These are phyloP conservation scores for Pestalotiopsis fici DNA, from an alignment of 2,329 filamentous ascomycete genomes.

Conservation along the genomic window DNA sequence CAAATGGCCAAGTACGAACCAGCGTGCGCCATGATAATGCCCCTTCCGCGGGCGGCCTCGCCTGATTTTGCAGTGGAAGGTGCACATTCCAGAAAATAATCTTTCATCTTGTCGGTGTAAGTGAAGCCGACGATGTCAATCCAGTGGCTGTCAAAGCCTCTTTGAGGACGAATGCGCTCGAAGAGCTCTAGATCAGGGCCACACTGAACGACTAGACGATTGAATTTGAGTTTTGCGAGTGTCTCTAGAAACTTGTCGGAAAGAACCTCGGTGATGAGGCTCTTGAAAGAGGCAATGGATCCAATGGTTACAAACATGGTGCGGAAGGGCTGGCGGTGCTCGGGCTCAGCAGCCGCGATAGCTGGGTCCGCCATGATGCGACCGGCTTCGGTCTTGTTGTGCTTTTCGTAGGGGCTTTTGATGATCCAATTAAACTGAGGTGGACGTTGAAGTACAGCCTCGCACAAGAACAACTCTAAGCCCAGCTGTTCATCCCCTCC, in stretches of 20 bases:
- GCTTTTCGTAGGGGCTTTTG: not conserved
- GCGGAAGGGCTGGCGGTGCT: slow-evolving; percentile 19
- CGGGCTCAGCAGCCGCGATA: slow-evolving; percentile 1
- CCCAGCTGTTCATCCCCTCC: not conserved
- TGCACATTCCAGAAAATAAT: slow-evolving; percentile 60
- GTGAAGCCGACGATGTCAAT: slow-evolving; percentile 64
- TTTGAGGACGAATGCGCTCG: slow-evolving; percentile 25
- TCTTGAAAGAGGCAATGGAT: slow-evolving; percentile 81
- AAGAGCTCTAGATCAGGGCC: slow-evolving; percentile 68
- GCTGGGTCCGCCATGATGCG: slow-evolving; percentile 13
- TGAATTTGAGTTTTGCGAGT: slow-evolving; percentile 64
- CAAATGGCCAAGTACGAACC: slow-evolving; percentile 52
- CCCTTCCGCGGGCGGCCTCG: slow-evolving; percentile 46
- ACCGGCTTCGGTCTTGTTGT: not conserved
- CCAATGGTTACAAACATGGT: slow-evolving; percentile 87
- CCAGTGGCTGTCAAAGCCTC: slow-evolving; percentile 24
- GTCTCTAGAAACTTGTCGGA: slow-evolving; percentile 61
- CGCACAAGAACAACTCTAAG: slow-evolving; percentile 3
- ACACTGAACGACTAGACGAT: slow-evolving; percentile 77
- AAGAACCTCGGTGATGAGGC: slow-evolving; percentile 69
- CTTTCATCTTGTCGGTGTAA: slow-evolving; percentile 63
- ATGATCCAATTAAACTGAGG: not conserved
- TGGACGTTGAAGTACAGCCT: not conserved
- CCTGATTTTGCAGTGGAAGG: slow-evolving; percentile 36
- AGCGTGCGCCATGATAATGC: slow-evolving; percentile 85